A percentile compares a stretch with the other conserved stretches of the same genome.
Conservation (phyloP, 768 basidiomycete species). For the Boletus reticulatus region DNA sequence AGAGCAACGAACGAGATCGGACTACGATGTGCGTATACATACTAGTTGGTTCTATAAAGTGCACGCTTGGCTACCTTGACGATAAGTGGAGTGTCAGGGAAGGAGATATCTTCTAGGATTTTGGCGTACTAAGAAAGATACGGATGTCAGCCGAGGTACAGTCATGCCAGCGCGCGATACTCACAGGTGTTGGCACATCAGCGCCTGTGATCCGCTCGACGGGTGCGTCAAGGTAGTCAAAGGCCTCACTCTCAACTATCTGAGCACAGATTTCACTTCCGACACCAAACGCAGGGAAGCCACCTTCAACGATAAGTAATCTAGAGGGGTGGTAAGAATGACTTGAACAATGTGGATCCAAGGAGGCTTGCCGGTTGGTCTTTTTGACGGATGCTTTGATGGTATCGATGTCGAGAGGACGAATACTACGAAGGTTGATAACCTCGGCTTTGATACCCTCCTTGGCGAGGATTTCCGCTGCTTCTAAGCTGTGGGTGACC, state of each 20-base stretch:
- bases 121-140: slow-evolving; percentile 69
- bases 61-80: slow-evolving; percentile 94
- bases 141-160: slow-evolving; percentile 10
- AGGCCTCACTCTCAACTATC: slow-evolving; percentile 95
- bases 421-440: slow-evolving; percentile 93
- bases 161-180: slow-evolving; percentile 29
- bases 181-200: slow-evolving; percentile 92
- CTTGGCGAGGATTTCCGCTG: slow-evolving; percentile 89
- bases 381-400: slow-evolving; percentile 98
- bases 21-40: slow-evolving; percentile 9
- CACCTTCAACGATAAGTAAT: slow-evolving; percentile 93
- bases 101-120: slow-evolving; percentile 84
- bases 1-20: slow-evolving; percentile 8
- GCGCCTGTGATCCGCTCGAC: slow-evolving; percentile 98
- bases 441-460: slow-evolving; percentile 98
- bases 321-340: slow-evolving; percentile 36
- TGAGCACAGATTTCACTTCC: slow-evolving; percentile 98
- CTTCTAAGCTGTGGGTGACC: slow-evolving; percentile 94
- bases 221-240: slow-evolving; percentile 97
- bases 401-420: slow-evolving; percentile 96
- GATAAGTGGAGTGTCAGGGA: slow-evolving; percentile 91
- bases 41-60: slow-evolving; percentile 83
- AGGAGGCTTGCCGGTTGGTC: slow-evolving; percentile 76
- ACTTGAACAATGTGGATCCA: background rate
- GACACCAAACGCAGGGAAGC: slow-evolving; percentile 98